Evolutionary conservation across 306 rosid species (phyloP).

Genomic region (Vicia faba): DNA sequence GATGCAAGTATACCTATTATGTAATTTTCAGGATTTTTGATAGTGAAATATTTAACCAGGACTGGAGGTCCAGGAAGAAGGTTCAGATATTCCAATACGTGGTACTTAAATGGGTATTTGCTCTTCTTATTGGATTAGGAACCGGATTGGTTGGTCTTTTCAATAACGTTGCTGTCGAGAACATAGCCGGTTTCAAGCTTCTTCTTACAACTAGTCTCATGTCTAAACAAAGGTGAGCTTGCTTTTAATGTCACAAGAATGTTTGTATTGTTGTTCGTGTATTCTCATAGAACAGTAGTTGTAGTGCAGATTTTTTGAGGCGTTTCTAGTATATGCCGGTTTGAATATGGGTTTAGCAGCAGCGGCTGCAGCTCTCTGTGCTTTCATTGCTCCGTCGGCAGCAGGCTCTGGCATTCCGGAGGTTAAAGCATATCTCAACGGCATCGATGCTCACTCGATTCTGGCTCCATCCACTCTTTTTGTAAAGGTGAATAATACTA

Average conservation of each 20-base stretch:
- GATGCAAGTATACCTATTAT: slow-evolving; percentile 31
- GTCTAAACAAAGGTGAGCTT: slow-evolving; percentile 61
- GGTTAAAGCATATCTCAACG: slow-evolving; percentile 95
- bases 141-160: slow-evolving; percentile 86
- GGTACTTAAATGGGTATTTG: slow-evolving; percentile 83
- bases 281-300: slow-evolving; percentile 41
- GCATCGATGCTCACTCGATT: slow-evolving; percentile 75
- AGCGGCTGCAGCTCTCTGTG: slow-evolving; percentile 77
- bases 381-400: slow-evolving; percentile 88
- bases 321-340: slow-evolving; percentile 63
- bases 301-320: slow-evolving; percentile 65
- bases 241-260: neutral
- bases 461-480: slow-evolving; percentile 86
- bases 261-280: slow-evolving; percentile 17
- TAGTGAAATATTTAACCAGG: slow-evolving; percentile 80
- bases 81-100: slow-evolving; percentile 66
- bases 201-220: slow-evolving; percentile 60
- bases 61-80: slow-evolving; percentile 83
- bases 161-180: slow-evolving; percentile 80
- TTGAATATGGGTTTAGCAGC: slow-evolving; percentile 59
- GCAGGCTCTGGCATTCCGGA: slow-evolving; percentile 98
- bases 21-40: slow-evolving; percentile 71
- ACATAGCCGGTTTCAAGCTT: slow-evolving; percentile 80
- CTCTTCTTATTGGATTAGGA: slow-evolving; percentile 75
- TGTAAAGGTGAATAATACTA: slow-evolving; percentile 64